Evolutionary conservation across 352 stramenopile species (phyloP).

Genomic region (Phytopythium cucurbitacearum): DNA sequence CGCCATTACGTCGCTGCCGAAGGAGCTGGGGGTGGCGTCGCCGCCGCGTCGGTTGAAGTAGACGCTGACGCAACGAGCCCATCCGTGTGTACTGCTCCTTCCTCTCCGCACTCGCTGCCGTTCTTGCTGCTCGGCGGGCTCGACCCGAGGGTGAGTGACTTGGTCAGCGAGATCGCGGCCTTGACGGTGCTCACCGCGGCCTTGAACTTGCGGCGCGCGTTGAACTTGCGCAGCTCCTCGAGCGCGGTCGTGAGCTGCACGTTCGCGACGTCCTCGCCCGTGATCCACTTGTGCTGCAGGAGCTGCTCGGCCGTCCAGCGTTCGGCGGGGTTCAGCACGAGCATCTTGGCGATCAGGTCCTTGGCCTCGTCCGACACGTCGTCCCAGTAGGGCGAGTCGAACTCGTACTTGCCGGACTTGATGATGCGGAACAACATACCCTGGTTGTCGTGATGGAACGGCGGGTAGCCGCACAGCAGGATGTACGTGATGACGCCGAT

Average conservation of each 20-base stretch:
- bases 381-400: constrained; percentile 81
- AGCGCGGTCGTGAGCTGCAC: constrained; percentile 85
- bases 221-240: constrained; percentile 89
- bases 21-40: constrained; percentile 16
- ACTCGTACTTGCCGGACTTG: constrained; percentile 64
- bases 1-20: constrained; percentile 17
- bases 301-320: constrained; percentile 73
- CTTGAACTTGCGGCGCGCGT: constrained; percentile 93
- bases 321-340: constrained; percentile 81
- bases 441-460: constrained; percentile 92
- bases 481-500: constrained; percentile 91
- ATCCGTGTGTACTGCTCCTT: constrained; percentile 12
- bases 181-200: constrained; percentile 89
- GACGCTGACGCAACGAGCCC: constrained; percentile 6
- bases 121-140: constrained; percentile 24
- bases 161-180: constrained; percentile 74
- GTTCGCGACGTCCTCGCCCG: constrained; percentile 50
- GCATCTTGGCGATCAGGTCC: constrained; percentile 88
- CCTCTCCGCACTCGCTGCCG: constrained; percentile 13
- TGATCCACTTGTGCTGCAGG: constrained; percentile 89
- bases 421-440: constrained; percentile 76
- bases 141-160: constrained; percentile 40
- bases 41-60: constrained; percentile 2
- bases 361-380: constrained; percentile 70
- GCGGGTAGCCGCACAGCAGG: constrained; percentile 76